These are phyloP conservation scores for Mrakia gelida DNA, from an alignment of 768 basidiomycete genomes.

Conservation along the genomic window DNA sequence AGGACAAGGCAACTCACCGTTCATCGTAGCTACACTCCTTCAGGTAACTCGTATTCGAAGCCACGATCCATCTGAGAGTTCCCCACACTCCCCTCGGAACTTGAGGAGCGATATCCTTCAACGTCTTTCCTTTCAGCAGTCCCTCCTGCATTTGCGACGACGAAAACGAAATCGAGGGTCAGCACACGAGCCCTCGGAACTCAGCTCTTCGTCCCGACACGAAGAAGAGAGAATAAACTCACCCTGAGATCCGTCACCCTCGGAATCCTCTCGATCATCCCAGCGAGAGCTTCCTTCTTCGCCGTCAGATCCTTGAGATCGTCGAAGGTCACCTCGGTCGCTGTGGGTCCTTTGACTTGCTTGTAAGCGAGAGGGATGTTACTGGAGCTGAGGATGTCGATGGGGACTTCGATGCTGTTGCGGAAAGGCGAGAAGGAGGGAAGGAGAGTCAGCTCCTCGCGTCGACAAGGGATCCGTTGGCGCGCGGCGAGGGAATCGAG, in stretches of 20 bases:
- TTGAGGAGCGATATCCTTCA: not conserved
- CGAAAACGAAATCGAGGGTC: too few species aligned
- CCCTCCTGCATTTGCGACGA: not conserved
- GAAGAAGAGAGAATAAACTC: too few species aligned
- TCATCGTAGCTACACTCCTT: slow-evolving; percentile 58
- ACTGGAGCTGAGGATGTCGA: not conserved
- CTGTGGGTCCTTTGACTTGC: not conserved
- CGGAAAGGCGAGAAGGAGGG: not conserved
- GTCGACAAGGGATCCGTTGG: too few species aligned
- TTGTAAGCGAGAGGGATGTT: not conserved
- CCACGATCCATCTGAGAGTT: slow-evolving; percentile 55
- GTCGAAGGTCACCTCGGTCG: not conserved
- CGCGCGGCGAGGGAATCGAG: too few species aligned
- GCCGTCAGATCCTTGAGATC: not conserved
- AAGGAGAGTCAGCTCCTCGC: not conserved
- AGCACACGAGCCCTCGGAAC: too few species aligned
- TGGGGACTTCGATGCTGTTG: not conserved
- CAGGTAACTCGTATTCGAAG: slow-evolving; percentile 66
- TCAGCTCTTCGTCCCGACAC: too few species aligned
- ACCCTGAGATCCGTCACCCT: not conserved
- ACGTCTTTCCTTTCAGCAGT: not conserved
- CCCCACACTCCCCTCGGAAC: not conserved
- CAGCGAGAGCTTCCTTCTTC: not conserved
- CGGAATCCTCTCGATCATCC: not conserved
- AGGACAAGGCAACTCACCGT: slow-evolving; percentile 49